Evolutionary conservation across 2,329 filamentous ascomycete genomes (phyloP).

Genomic region (Ophiocordyceps polyrhachis-furcata): DNA sequence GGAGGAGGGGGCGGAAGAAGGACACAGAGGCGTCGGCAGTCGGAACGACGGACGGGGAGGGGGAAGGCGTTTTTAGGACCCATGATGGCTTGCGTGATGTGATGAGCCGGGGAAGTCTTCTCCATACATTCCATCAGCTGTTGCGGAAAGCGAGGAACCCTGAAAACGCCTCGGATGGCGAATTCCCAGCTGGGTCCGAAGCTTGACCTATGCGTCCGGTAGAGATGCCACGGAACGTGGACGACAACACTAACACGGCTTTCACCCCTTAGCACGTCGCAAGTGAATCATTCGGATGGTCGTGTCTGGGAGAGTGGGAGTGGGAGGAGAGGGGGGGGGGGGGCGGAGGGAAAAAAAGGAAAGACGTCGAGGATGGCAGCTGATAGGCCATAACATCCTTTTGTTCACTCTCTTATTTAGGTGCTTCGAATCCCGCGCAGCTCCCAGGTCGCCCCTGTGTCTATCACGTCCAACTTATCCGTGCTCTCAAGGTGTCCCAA

Average conservation of each 20-base stretch:
- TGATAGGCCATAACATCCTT: not conserved
- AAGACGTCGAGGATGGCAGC: constrained; percentile 1
- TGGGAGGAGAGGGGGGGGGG: not conserved
- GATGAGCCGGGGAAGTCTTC: not conserved
- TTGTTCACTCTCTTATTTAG: constrained; percentile 1
- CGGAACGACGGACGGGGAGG: not conserved
- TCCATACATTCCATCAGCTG: not conserved
- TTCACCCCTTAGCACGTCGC: constrained; percentile 1
- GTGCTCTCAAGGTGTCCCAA: not conserved
- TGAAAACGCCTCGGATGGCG: not conserved
- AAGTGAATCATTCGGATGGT: constrained; percentile 3
- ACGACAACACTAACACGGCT: not conserved
- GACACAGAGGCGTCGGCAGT: not conserved
- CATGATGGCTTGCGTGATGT: not conserved
- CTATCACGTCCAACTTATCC: too few relatives aligned
- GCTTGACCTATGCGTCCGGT: not conserved
- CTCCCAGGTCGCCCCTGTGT: not conserved
- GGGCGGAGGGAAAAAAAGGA: constrained; percentile 4
- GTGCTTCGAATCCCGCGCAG: not conserved
- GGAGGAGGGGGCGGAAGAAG: not conserved
- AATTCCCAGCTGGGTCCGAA: not conserved
- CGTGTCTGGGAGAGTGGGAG: constrained; percentile 3
- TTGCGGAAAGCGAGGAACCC: not conserved
- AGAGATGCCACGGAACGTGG: not conserved
- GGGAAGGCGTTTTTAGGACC: not conserved